phyloP scores from a whole-genome alignment of 1,284 basidiomycete genomes.

The Puccinia brachypodii region DNA sequence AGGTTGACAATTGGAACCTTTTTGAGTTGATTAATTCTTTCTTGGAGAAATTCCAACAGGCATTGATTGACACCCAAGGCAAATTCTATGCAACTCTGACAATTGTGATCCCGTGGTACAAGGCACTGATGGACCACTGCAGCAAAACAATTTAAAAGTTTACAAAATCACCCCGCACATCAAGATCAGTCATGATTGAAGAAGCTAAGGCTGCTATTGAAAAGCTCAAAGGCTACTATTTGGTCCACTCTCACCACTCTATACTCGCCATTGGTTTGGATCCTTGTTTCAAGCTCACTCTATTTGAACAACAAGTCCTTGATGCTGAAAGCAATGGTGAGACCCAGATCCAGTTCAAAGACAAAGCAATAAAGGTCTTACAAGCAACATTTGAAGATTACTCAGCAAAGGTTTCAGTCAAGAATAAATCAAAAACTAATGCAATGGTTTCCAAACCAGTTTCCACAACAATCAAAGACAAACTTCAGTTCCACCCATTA shows the following conservation, averaged over 20 bases:
- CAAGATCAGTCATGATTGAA: constrained; percentile 1
- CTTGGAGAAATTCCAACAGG: neutral
- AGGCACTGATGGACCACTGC: neutral
- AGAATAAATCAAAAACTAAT: neutral
- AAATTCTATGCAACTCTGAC: neutral
- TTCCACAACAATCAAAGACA: neutral
- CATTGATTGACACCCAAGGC: neutral
- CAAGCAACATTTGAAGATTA: neutral
- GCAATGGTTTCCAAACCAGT: neutral
- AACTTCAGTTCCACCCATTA: neutral
- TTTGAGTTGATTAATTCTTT: neutral
- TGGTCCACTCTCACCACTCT: neutral
- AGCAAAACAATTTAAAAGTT: neutral
- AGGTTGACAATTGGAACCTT: neutral
- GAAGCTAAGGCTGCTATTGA: neutral
- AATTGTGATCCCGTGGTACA: neutral
- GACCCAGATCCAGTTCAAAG: constrained; percentile 11
- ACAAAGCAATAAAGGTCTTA: neutral
- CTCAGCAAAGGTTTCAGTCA: neutral
- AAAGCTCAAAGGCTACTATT: neutral
- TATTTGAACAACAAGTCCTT: neutral
- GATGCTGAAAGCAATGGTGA: neutral
- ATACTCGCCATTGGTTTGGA: neutral
- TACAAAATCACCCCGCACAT: neutral
- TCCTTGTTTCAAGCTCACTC: neutral